Base-by-base conservation (phyloP, 352 stramenopile genomes). In the Peronospora farinosa region DNA sequence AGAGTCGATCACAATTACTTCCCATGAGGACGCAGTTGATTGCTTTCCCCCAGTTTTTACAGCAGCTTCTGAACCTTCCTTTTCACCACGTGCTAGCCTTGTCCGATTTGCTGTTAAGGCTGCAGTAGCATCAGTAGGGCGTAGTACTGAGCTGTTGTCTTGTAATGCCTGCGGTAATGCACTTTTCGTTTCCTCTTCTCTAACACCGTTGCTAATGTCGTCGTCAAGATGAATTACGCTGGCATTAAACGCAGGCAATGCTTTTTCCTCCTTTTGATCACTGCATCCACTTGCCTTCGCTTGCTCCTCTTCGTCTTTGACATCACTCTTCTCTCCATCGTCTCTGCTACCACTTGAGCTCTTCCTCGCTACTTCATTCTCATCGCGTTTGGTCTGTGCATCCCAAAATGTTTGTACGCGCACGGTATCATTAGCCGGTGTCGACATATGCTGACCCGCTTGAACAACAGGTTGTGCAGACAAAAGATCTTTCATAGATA, bases 1-100 rank as follows among this genome's bases (percentile, higher is more conserved):
- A 16, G 75, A 87, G 61, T 86, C 77, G 46, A 91, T 91, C 51
- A 88, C 78, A 47, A 88, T 91, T 44, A 91, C 67, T 25, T 91
- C 75, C 74, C 74, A 91, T 32, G 74, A 41, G 5, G 57, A 60
- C 13, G 63, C 59, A 47, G 62, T 35, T 30, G 61, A 54, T 41
- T 79, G 70, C 32, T 54, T 28, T 33, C 16, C 21, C 16, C 55
- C 27, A 40, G 39, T 39, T 43, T 62, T 38, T 47, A 44, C 51
- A 33, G 47, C 60, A 49, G 31, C 47, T 12, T 28, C 16, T 30
- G 28, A 12, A 32, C 0, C 5, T 27, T 27, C 23, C 23, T 27
- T 27, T 27, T 25, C 13, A 41, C 35, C 17, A 33, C 7, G 32
- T 7, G 32, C 40, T 27, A 7, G 13, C 1, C 2, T 16, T 33